Conservation (phyloP, 2,329 filamentous ascomycete genomes). For the Penicillium psychrosexuale region DNA sequence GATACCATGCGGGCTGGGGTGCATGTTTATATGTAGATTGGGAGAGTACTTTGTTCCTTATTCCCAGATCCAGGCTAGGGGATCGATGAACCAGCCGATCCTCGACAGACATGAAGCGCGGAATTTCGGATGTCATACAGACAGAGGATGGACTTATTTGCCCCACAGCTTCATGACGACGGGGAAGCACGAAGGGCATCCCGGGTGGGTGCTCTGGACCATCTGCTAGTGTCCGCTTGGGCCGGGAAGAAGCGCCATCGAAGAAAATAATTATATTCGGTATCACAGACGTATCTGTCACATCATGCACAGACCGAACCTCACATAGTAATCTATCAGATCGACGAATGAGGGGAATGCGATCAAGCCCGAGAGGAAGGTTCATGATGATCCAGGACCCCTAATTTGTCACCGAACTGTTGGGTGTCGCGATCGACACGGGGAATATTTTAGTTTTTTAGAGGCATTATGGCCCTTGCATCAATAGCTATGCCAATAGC, state of each 20-base stretch:
- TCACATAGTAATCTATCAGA: slow-evolving; percentile 16
- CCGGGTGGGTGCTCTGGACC: slow-evolving; percentile 17
- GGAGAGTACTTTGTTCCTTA: slow-evolving; percentile 11
- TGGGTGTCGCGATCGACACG: slow-evolving; percentile 32
- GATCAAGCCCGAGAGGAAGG: slow-evolving; percentile 22
- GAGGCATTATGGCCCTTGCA: slow-evolving; percentile 35
- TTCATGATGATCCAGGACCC: slow-evolving; percentile 23
- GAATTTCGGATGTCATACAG: slow-evolving; percentile 27
- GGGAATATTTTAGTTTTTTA: slow-evolving; percentile 19
- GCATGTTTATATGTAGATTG: slow-evolving; percentile 37
- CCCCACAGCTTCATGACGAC: slow-evolving; percentile 17
- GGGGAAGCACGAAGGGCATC: slow-evolving; percentile 20
- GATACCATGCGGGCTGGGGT: slow-evolving; percentile 25
- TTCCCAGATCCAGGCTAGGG: slow-evolving; percentile 22
- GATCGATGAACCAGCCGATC: slow-evolving; percentile 24
- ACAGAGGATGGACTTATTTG: slow-evolving; percentile 16
- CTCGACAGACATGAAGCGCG: slow-evolving; percentile 18
- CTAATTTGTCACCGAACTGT: slow-evolving; percentile 38
- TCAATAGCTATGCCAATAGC: slow-evolving; percentile 33
- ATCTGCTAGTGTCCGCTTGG: slow-evolving; percentile 11
- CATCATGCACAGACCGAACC: slow-evolving; percentile 29
- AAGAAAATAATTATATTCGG: slow-evolving; percentile 9
- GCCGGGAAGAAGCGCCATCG: slow-evolving; percentile 8
- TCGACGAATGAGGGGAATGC: slow-evolving; percentile 30
- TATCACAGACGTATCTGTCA: slow-evolving; percentile 31